Base-by-base conservation (phyloP, 345 rosid genomes). In the Ceriops zippeliana region DNA sequence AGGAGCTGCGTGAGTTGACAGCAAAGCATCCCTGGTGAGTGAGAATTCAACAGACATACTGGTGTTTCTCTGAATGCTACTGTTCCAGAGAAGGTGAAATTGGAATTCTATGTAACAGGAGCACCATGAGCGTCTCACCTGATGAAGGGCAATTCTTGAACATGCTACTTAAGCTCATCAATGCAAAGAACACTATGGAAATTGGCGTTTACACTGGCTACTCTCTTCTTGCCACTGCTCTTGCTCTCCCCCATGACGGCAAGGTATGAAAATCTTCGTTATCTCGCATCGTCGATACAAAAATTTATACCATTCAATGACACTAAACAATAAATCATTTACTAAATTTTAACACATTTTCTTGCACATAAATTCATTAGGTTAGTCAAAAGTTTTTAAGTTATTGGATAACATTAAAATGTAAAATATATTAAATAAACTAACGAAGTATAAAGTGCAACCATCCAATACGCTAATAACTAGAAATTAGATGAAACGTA, bases 141-240 rank as follows among this genome's bases (percentile, higher is more conserved):
- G 99, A 95, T 62, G 98, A 90, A 82, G 99, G 97, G 24, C 99
- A 95, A 73, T 92, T 95, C 73, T 68, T 95, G 80, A 89, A 73
- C 90, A 87, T 90, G 98, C 82, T 95, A n/a, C 77, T 95, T 51
- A 95, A 95, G 80, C 86, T 95, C 20, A 82, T 90, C 79, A 92
- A 95, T 77, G 99, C 98, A 47, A 92, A 95, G 84, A 92, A 92
- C 89, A 95, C 98, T 38, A 95, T 95, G 98, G 99, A 95, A 82
- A 95, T 95, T 21, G 99, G 99, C 17, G 98, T 95, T 52, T 95
- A 87, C 90, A 95, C 98, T 26, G 99, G 99, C 32, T 92, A 92
- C 82, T 95, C 99, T 73, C 96, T 95, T 57, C 72, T 95, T 26
- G 93, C 98, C 70, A 95, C 99, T 4, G 99, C 99, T 70, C 96